These are phyloP conservation scores for Chrysoporthe puriensis DNA, from an alignment of 2,329 filamentous ascomycete genomes.

Conservation along the genomic window DNA sequence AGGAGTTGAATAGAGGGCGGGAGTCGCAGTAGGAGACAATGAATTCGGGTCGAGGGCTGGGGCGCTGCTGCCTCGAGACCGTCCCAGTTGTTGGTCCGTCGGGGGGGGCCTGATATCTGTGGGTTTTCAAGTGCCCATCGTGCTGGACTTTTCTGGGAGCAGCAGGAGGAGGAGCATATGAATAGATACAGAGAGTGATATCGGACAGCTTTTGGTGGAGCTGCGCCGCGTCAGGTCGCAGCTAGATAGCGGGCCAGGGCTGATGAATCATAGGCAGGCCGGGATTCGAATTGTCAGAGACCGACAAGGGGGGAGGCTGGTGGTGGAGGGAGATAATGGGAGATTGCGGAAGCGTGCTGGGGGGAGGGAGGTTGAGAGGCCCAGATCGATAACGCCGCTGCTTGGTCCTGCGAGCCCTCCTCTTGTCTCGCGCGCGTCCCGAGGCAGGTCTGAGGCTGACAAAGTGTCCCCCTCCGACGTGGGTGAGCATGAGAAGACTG, in stretches of 20 bases:
- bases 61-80: background rate
- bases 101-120: slow-evolving; percentile 8
- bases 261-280: slow-evolving; percentile 29
- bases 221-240: slow-evolving; percentile 27
- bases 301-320: slow-evolving; percentile 10
- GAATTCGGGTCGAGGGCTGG: background rate
- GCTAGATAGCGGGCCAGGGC: slow-evolving; percentile 25
- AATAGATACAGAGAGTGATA: slow-evolving; percentile 21
- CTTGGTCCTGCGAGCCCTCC: background rate
- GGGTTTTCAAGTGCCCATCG: slow-evolving; percentile 15
- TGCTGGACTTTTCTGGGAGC: slow-evolving; percentile 1
- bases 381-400: slow-evolving; percentile 21
- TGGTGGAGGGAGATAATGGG: slow-evolving; percentile 17
- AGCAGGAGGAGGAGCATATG: slow-evolving; percentile 9
- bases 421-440: slow-evolving; percentile 23
- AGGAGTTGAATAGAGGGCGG: slow-evolving; percentile 7
- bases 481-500: slow-evolving; percentile 2
- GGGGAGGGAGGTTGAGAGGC: background rate
- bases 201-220: slow-evolving; percentile 22
- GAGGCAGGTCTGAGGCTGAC: slow-evolving; percentile 25
- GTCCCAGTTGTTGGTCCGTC: background rate
- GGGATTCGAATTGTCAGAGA: slow-evolving; percentile 25
- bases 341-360: slow-evolving; percentile 18
- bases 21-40: background rate
- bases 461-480: slow-evolving; percentile 4